Base-by-base conservation (phyloP, 306 rosid species). In the Ceratonia siliqua region DNA sequence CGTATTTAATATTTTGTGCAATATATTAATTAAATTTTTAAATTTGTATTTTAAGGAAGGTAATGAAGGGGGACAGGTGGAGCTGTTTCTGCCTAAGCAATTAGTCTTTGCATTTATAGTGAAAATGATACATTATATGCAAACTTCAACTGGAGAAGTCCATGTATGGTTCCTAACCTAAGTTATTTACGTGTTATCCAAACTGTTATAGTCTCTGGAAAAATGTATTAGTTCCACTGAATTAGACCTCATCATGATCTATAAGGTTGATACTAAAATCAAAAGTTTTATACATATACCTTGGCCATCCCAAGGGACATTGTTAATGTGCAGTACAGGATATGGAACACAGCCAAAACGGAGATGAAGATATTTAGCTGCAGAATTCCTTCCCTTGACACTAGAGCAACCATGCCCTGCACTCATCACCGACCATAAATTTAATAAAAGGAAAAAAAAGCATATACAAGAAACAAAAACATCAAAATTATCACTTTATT, bases 261-360 rank as follows among this genome's bases (percentile, higher is more conserved):
- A n/a, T n/a, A n/a, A n/a, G n/a, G n/a, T n/a, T n/a, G n/a, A n/a
- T n/a, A n/a, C n/a, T n/a, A n/a, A n/a, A n/a, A n/a, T n/a, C n/a
- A n/a, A n/a, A n/a, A n/a, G n/a, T n/a, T n/a, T n/a, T n/a, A n/a
- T n/a, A n/a, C n/a, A n/a, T 42, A 43, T 76, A 90, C 96, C 96
- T 87, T 90, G 53, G 92, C 90, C 68, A 78, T 64, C 6, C 96
- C 96, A 67, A 90, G 87, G 55, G 74, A 76, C 89, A 90, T 90
- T 6, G 96, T 90, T 15, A 90, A 65, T 24, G 85, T 79, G 68
- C 96, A 87, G 78, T 80, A 87, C 21, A 87, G 43, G 38, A 90
- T 87, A 75, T 90, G 92, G 78, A 86, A 87, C 66, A 90, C 85
- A 6, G 92, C 92, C 86, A 87, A 49, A 46, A 87, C 64, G 0